Percentiles rank a stretch among this genome's conserved stretches.
phyloP scores from a whole-genome alignment of 441 rosid genomes.

The Kokia cookei region DNA sequence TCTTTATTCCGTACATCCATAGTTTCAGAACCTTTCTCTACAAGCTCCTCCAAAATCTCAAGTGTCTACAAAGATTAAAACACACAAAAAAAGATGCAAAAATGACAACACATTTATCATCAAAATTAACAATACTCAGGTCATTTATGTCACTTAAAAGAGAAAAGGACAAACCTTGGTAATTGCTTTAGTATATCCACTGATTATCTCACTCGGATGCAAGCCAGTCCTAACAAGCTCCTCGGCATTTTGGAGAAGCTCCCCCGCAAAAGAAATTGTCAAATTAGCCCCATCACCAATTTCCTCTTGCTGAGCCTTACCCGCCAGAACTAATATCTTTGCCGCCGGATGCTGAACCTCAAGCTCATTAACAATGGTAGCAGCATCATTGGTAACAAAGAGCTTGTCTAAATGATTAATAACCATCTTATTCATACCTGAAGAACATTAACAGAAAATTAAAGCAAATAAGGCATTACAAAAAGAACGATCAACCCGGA shows the following conservation, averaged over 20 bases:
- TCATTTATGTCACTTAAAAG: background rate
- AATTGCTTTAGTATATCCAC: constrained; percentile 78
- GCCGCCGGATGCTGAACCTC: constrained; percentile 93
- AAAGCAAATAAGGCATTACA: background rate
- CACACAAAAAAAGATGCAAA: background rate
- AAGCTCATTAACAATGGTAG: constrained; percentile 86
- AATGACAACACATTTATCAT: background rate
- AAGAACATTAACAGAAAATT: background rate
- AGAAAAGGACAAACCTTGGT: constrained; percentile 39
- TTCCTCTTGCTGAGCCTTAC: constrained; percentile 96
- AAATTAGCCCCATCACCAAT: constrained; percentile 97
- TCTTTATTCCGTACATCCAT: constrained; percentile 17
- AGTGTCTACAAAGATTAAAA: background rate
- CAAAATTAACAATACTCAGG: background rate
- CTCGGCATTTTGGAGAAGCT: constrained; percentile 87
- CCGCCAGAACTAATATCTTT: constrained; percentile 81
- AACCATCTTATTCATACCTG: constrained; percentile 99
- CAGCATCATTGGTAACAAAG: constrained; percentile 91
- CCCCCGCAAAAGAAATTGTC: constrained; percentile 89
- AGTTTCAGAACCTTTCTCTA: background rate
- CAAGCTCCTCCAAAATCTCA: background rate
- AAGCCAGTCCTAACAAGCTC: constrained; percentile 92
- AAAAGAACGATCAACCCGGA: constrained; percentile 1
- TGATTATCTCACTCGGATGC: constrained; percentile 94
- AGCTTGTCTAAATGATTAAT: constrained; percentile 92